Evolutionary conservation across 2,329 filamentous ascomycete genomes (phyloP), one percentile per base, ranked within the genome.

Genomic region (Nectriaceae sp.): DNA sequence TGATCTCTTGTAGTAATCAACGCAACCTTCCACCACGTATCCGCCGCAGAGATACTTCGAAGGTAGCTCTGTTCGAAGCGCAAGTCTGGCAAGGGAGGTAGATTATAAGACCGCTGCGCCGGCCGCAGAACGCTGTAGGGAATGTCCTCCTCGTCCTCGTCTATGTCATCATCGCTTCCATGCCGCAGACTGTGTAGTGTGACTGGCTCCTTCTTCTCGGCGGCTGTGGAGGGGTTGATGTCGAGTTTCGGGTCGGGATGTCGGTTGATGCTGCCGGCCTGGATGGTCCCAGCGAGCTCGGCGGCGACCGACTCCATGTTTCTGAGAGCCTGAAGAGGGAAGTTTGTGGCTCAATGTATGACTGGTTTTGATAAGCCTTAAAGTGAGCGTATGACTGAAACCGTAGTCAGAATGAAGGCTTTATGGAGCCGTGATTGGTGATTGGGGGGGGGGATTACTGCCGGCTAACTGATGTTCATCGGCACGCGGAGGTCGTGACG

Each of bases 61-160:
- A 99, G 80, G 70, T 99, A 99, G 77, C 92, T 97, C 79, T 99
- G 94, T 74, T 99, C 94, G 72, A 97, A 97, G 37, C 94, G 84
- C 57, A 99, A 76, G 73, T 99, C 94, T 4, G 92, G 91, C 64
- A 97, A 80, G 8, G 84, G 82, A 22, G 80, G 82, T 46, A 85
- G 73, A 35, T 72, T 68, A 29, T 71, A 68, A 40, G 64, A 63
- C 40, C 74, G 76, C 43, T 73, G 73, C 46, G 76, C 69, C 40
- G 83, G 76, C 37, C 76, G 75, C 43, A 91, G 70, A 4, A 87
- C 78, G 56, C 82, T 87, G 52, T 85, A 76, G 11, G 87, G 87
- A 19, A 90, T 84, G 46, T 89, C 87, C 21, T 80, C 78, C 1
- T 75, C 71, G 2, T 77, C 75, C 1, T 63, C 68, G 36, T 74